phyloP scores from a whole-genome alignment of 805 yeast genomes.

The Myxozyma neotropica region DNA sequence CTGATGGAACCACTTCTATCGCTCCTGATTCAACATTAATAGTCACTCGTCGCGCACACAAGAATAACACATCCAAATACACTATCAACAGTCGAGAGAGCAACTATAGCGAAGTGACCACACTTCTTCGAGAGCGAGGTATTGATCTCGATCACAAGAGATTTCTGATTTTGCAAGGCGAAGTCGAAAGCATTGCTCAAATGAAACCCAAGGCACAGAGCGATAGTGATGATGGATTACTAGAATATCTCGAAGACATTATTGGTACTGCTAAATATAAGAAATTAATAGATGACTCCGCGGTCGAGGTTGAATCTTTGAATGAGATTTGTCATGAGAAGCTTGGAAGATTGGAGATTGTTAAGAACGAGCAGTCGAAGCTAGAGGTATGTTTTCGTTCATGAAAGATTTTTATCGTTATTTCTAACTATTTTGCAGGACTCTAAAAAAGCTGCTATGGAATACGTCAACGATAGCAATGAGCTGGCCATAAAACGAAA shows the following conservation, averaged over 20 bases:
- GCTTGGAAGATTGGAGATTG: slow-evolving; percentile 75
- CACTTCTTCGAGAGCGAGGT: slow-evolving; percentile 73
- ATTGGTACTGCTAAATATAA: slow-evolving; percentile 92
- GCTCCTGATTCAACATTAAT: slow-evolving; percentile 63
- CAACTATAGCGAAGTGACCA: slow-evolving; percentile 76
- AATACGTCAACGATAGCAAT: slow-evolving; percentile 67
- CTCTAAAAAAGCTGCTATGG: slow-evolving; percentile 69
- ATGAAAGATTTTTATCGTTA: neutral
- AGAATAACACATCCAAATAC: slow-evolving; percentile 77
- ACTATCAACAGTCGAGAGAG: slow-evolving; percentile 70
- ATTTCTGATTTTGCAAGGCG: slow-evolving; percentile 94
- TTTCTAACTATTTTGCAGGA: slow-evolving; percentile 45
- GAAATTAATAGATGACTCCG: slow-evolving; percentile 65
- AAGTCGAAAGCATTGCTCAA: slow-evolving; percentile 96
- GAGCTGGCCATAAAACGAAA: slow-evolving; percentile 56
- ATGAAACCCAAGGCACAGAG: slow-evolving; percentile 97
- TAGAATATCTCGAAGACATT: slow-evolving; percentile 94
- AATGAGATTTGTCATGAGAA: slow-evolving; percentile 82
- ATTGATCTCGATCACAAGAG: slow-evolving; percentile 94
- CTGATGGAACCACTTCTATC: slow-evolving; percentile 49
- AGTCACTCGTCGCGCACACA: slow-evolving; percentile 77
- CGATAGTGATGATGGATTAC: slow-evolving; percentile 87
- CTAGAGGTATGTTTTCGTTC: slow-evolving; percentile 36
- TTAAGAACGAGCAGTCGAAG: slow-evolving; percentile 68
- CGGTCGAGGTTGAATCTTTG: slow-evolving; percentile 64